phyloP scores from a whole-genome alignment of 768 basidiomycete genomes.

The Filobasidium floriforme region DNA sequence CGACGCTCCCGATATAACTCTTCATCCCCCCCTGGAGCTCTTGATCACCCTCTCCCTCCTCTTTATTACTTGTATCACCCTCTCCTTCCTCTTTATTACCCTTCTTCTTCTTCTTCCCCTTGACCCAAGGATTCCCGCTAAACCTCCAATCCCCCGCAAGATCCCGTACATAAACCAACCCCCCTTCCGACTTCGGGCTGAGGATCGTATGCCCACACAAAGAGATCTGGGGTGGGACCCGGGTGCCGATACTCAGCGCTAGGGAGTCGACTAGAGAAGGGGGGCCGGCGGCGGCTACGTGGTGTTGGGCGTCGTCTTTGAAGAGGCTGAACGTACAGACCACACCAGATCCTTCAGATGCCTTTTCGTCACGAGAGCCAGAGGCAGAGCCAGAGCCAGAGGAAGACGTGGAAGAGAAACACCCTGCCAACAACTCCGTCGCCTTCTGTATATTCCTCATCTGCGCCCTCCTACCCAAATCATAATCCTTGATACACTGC shows the following conservation, averaged over 20 bases:
- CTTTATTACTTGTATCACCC: no score
- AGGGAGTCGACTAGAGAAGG: conserved; percentile 1
- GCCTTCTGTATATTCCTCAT: no score
- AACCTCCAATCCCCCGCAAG: conserved; percentile 11
- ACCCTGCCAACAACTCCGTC: no score
- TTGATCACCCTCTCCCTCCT: no score
- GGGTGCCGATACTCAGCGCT: conserved; percentile 7
- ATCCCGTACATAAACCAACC: conserved; percentile 1
- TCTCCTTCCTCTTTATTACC: no score
- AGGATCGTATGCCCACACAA: conserved; percentile 13
- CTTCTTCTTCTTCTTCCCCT: no score
- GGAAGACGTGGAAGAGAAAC: no score
- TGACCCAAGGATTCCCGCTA: conserved; percentile 5
- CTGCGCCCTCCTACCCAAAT: no score
- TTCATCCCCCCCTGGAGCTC: not conserved
- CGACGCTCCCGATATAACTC: not conserved
- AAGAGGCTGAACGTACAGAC: not conserved
- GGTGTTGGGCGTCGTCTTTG: not conserved
- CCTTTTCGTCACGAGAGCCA: no score
- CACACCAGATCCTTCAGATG: no score
- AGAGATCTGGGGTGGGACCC: conserved; percentile 11
- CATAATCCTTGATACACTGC: no score
- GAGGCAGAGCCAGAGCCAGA: no score
- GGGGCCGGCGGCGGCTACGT: not conserved
- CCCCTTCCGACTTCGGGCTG: not conserved